A percentile compares a stretch with the other conserved stretches of the same genome.
phyloP scores from a whole-genome alignment of 1,284 basidiomycete species.

The Ustilago cynodontis region DNA sequence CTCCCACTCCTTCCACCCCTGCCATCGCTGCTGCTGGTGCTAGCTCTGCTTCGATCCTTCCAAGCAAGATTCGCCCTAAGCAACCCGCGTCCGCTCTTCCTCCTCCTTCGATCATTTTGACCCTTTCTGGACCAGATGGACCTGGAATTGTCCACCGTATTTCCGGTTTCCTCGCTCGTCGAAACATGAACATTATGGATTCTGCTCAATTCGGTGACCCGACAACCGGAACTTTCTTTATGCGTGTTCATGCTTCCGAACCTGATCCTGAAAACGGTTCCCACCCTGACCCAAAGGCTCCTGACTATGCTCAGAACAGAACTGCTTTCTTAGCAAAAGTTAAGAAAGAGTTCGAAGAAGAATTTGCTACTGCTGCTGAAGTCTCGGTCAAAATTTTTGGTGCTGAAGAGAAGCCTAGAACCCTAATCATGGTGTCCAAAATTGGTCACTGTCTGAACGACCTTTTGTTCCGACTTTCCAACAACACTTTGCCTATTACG shows the following conservation, averaged over 20 bases:
- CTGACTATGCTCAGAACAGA: constrained; percentile 42
- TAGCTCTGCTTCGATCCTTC: constrained; percentile 26
- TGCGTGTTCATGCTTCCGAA: constrained; percentile 65
- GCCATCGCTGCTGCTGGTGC: constrained; percentile 54
- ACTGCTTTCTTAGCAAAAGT: constrained; percentile 40
- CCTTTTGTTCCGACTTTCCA: constrained; percentile 63
- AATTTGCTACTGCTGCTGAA: constrained; percentile 53
- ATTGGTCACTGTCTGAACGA: constrained; percentile 69
- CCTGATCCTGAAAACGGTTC: constrained; percentile 40
- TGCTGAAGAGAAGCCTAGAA: constrained; percentile 61
- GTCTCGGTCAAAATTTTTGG: constrained; percentile 57
- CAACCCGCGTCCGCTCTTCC: constrained; percentile 71
- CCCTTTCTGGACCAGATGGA: constrained; percentile 65
- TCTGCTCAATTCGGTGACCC: constrained; percentile 67
- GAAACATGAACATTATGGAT: constrained; percentile 67
- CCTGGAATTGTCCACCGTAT: constrained; percentile 64
- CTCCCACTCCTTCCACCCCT: too few relatives aligned
- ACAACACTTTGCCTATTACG: constrained; percentile 58
- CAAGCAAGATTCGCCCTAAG: constrained; percentile 42
- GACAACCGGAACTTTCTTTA: constrained; percentile 66
- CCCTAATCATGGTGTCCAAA: constrained; percentile 68
- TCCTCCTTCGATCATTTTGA: constrained; percentile 65
- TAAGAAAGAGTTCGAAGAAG: constrained; percentile 56
- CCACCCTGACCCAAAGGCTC: constrained; percentile 28
- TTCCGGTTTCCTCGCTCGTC: constrained; percentile 60